A percentile compares a stretch with the other conserved stretches of the same genome.
phyloP scores from a whole-genome alignment of 108 stramenopile genomes.

The Discostella stelligeroides region DNA sequence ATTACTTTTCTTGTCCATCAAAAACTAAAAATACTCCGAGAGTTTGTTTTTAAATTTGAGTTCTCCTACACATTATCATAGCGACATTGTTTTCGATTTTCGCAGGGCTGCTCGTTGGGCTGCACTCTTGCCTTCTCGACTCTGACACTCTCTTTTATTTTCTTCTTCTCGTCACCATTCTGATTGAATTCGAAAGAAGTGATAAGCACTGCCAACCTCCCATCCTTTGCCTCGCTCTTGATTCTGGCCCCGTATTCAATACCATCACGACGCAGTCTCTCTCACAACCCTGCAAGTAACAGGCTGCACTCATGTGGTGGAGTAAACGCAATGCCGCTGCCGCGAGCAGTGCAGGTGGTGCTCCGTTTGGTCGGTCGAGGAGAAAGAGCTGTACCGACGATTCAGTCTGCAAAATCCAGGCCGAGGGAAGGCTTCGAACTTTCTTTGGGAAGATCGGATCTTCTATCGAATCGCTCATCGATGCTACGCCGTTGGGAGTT shows the following conservation, averaged over 20 bases:
- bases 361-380: not conserved
- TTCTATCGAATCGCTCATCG: slow-evolving; percentile 28
- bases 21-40: too few species aligned
- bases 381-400: not conserved
- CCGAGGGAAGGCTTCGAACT: not conserved
- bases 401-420: too few species aligned
- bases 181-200: not conserved
- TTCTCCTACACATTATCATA: too few species aligned
- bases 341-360: not conserved
- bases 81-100: too few species aligned
- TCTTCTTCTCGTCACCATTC: not conserved
- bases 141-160: too few species aligned
- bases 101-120: too few species aligned
- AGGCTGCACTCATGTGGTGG: slow-evolving; percentile 1
- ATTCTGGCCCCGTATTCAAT: not conserved
- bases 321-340: not conserved
- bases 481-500: slow-evolving; percentile 26
- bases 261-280: not conserved
- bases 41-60: too few species aligned
- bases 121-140: too few species aligned
- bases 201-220: not conserved
- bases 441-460: slow-evolving; percentile 19
- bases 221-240: not conserved
- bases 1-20: too few species aligned
- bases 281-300: not conserved